Evolutionary conservation across 495 filamentous ascomycete species (phyloP), one percentile per base, ranked within the genome.

Genomic region (Hamigera avellanea): DNA sequence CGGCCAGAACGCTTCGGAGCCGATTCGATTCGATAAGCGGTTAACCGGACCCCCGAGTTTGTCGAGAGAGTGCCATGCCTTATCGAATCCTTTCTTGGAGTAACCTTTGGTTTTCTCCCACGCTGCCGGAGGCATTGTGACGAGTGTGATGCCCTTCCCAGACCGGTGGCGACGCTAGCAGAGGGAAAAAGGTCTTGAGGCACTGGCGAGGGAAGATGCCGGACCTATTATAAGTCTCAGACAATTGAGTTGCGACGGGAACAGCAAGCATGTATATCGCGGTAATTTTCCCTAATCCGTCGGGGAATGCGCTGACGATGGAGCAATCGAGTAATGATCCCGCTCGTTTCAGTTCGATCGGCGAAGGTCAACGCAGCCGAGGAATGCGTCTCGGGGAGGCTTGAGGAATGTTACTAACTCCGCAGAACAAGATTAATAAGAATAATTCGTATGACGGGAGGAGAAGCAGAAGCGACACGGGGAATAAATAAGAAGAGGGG

Each of bases 1-100:
- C 9, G 84, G 84, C 82, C 82, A 86, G 52, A 87, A 86, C 3
- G 81, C 80, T 50, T 91, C 84, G 17, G 72, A 70, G 32, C 82
- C 82, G 8, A 88, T 61, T 40, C 72, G 75, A 56, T 87, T 83
- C 9, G 75, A 78, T 1, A 86, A 52, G 31, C 69, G 75, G 50
- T 87, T 86, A 37, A 86, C 73, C n/a, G 84, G 82, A 25, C 66
- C 70, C 12, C 77, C 75, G 16, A 72, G 56, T 31, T 71, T 71
- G 43, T 73, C 69, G 42, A 71, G 53, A 19, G 64, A 48, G 10
- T 62, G 48, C 57, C 66, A 72, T 53, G 68, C 66, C 45, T 73
- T 72, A 37, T 72, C 67, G 46, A 72, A 73, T 31, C 69, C 69
- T 39, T 68, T 67, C 41, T 73, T 73, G 16, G 60, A 64, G 13